A percentile compares a stretch with the other conserved stretches of the same genome.
phyloP scores from a whole-genome alignment of 805 yeast species.

The Cyberlindnera mycetangii region DNA sequence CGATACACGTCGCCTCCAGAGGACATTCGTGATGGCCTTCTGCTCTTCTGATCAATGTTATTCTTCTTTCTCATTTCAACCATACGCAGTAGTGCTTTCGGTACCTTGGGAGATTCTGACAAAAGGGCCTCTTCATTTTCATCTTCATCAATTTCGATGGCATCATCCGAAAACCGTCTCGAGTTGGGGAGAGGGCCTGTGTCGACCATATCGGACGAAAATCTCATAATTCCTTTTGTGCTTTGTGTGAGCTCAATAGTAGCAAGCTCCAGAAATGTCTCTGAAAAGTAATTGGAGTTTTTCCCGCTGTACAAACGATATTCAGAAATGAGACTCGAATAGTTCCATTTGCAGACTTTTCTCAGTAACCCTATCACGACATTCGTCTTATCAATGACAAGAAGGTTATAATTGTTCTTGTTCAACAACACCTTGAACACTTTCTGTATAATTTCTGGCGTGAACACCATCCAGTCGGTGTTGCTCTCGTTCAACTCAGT shows the following conservation, averaged over 20 bases:
- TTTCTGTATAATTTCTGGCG: constrained; percentile 58
- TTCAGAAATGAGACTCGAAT: constrained; percentile 79
- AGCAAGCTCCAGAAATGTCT: constrained; percentile 75
- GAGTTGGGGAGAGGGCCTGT: neutral
- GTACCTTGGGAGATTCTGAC: constrained; percentile 69
- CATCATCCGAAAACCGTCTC: constrained; percentile 16
- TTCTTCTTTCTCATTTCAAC: constrained; percentile 44
- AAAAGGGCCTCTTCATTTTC: constrained; percentile 30
- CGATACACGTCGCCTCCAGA: neutral
- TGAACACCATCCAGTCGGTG: constrained; percentile 67
- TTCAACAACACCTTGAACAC: constrained; percentile 68
- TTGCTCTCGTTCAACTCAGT: constrained; percentile 24
- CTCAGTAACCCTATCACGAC: constrained; percentile 79
- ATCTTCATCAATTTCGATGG: constrained; percentile 21
- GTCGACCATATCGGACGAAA: neutral
- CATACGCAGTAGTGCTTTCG: constrained; percentile 52
- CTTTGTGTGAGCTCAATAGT: constrained; percentile 42
- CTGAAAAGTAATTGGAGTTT: constrained; percentile 74
- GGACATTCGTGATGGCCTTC: neutral
- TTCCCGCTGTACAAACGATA: constrained; percentile 74
- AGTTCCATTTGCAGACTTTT: constrained; percentile 84
- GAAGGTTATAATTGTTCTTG: constrained; percentile 56
- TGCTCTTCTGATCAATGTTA: constrained; percentile 22
- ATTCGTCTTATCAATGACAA: constrained; percentile 77
- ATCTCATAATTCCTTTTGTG: neutral